Conservation (phyloP, 1,139 yeast genomes). For the Pneumocystis murina region DNA sequence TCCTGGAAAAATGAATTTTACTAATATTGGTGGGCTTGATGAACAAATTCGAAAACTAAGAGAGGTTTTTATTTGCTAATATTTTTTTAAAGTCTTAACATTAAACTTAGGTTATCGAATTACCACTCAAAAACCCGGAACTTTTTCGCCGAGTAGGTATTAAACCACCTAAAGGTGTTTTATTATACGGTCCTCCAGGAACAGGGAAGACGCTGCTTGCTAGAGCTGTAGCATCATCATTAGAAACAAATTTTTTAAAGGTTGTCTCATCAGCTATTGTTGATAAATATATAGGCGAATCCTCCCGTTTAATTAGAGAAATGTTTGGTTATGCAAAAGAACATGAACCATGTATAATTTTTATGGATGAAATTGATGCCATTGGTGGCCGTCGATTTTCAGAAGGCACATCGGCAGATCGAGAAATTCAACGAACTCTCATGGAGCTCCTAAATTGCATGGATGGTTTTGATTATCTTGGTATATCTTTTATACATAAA, state of each 20-base stretch:
- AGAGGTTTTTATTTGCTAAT: conserved; percentile 36
- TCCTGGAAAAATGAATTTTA: conserved; percentile 90
- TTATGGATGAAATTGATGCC: conserved; percentile 98
- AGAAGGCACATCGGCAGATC: conserved; percentile 97
- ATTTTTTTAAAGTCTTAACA: not conserved
- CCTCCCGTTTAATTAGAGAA: conserved; percentile 91
- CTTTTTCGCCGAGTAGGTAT: conserved; percentile 90
- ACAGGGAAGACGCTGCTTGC: conserved; percentile 94
- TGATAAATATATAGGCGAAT: conserved; percentile 96
- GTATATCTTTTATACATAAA: conserved; percentile 22
- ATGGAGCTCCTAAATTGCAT: conserved; percentile 96
- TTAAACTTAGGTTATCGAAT: conserved; percentile 46
- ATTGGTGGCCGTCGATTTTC: conserved; percentile 97
- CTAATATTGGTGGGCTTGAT: conserved; percentile 90
- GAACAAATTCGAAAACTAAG: conserved; percentile 94
- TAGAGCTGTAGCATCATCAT: conserved; percentile 96
- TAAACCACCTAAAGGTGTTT: conserved; percentile 94
- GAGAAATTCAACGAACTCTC: conserved; percentile 95
- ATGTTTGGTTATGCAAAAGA: conserved; percentile 98
- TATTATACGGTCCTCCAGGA: conserved; percentile 98
- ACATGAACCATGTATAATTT: conserved; percentile 96
- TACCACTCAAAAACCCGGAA: conserved; percentile 95
- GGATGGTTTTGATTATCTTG: conserved; percentile 97
- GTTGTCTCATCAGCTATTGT: conserved; percentile 98
- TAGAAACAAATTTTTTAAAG: conserved; percentile 94